phyloP scores from a whole-genome alignment of 2,329 filamentous ascomycete species.

The Pseudogymnoascus sp. region DNA sequence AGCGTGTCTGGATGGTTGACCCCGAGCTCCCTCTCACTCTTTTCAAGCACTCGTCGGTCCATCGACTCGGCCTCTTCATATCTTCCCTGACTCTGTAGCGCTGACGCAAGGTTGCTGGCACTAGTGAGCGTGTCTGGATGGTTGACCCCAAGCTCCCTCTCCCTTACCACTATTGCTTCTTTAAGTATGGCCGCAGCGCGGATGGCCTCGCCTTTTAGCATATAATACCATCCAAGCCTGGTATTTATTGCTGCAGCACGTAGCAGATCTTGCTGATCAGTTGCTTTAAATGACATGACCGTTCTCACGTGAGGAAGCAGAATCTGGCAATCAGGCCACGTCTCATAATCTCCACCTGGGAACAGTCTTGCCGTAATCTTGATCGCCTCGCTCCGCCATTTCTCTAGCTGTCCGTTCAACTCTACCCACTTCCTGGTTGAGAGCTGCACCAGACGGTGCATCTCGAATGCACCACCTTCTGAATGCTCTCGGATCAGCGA shows the following conservation, averaged over 20 bases:
- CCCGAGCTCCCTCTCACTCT: not conserved
- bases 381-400: constrained; percentile 1
- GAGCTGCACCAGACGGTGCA: constrained; percentile 16
- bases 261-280: not conserved
- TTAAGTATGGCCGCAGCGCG: not conserved
- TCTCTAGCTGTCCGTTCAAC: not conserved
- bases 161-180: not conserved
- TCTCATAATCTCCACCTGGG: constrained; percentile 5
- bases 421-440: constrained; percentile 15
- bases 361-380: not conserved
- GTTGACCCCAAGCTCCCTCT: not conserved
- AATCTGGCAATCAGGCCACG: constrained; percentile 1
- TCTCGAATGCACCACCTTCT: not conserved
- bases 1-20: not conserved
- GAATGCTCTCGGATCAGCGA: not conserved
- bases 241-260: not conserved
- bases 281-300: not conserved
- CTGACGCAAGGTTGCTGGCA: too few relatives aligned
- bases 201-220: not conserved
- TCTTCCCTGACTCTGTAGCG: too few relatives aligned
- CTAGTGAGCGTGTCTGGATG: not conserved
- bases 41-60: too few relatives aligned
- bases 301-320: constrained; percentile 1
- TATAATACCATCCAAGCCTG: not conserved
- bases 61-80: too few relatives aligned